Evolutionary conservation across 1,284 basidiomycete species (phyloP), one percentile per base, ranked within the genome.

Genomic region (Ganoderma leucocontextum): DNA sequence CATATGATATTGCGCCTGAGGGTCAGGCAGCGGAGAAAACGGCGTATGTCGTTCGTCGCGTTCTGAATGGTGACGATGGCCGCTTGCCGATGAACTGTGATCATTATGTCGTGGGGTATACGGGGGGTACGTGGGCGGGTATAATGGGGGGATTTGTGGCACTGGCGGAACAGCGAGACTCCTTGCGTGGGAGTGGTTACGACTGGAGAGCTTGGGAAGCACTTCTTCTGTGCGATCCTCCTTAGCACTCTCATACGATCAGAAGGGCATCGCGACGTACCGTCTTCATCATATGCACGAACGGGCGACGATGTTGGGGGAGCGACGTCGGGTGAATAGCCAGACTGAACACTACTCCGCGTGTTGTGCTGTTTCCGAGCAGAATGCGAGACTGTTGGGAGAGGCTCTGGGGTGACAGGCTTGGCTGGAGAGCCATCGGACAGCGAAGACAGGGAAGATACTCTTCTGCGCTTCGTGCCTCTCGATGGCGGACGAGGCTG

Each of bases 1-100:
- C 58, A 82, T 76, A 35, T 78, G 72, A 44, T 73, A 75, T 62
- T 82, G 80, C 0, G 79, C 78, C 39, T 81, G 78, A 8, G 79
- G 78, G 66, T 80, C 77, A 19, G 78, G 74, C 1, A 64, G n/a
- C 29, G 61, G 8, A 22, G 67, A 44, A 22, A 55, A 64, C 9
- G 57, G 63, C 4, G 64, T 49, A 29, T 60, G 64, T 52, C 64
- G 35, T 13, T 60, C 62, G 42, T 42, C 44, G 1, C 25, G 62
- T 25, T 39, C 33, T 33, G 29, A 5, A n/a, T 38, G 29, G 41
- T 41, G 25, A 17, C 52, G 41, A 55, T 15, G 17, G 36, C 15
- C 39, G 60, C 63, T 67, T 25, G 66, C 49, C 36, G 61, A 63
- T 2, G 64, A 66, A 47, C n/a, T 22, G 7, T 53, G 62, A 41